A percentile compares a stretch with the other conserved stretches of the same genome.
Evolutionary conservation across 768 basidiomycete genomes (phyloP).

Genomic region (Calocera cornea): DNA sequence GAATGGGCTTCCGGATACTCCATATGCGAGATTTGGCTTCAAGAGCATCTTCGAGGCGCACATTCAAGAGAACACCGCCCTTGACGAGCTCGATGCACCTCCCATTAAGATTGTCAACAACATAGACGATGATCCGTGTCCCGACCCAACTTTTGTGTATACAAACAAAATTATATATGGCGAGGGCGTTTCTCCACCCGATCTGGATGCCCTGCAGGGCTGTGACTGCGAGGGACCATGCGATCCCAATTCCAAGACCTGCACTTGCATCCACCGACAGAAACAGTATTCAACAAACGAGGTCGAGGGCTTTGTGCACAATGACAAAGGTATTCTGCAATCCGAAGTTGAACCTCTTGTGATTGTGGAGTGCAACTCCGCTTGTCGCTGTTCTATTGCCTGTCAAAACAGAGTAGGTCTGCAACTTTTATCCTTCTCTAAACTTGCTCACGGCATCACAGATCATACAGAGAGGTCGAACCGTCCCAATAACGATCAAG

Average conservation of each 20-base stretch:
- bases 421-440: neutral
- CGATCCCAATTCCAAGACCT: conserved; percentile 57
- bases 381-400: conserved; percentile 66
- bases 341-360: conserved; percentile 22
- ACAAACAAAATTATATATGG: conserved; percentile 69
- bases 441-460: conserved; percentile 20
- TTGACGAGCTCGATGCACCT: conserved; percentile 58
- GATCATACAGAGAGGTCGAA: conserved; percentile 76
- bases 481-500: conserved; percentile 44
- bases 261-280: conserved; percentile 55
- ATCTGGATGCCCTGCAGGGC: conserved; percentile 41
- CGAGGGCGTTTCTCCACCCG: conserved; percentile 52
- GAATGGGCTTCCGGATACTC: neutral
- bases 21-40: neutral
- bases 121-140: conserved; percentile 50
- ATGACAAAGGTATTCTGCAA: conserved; percentile 43
- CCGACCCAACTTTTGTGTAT: conserved; percentile 79
- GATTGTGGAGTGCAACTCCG: conserved; percentile 75
- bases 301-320: conserved; percentile 51
- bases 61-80: conserved; percentile 38
- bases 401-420: conserved; percentile 64
- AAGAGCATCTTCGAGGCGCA: neutral
- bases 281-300: conserved; percentile 21
- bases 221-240: conserved; percentile 69
- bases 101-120: conserved; percentile 53